These are phyloP conservation scores for Pulveroboletus sp. DNA, from an alignment of 768 basidiomycete species.

Conservation along the genomic window DNA sequence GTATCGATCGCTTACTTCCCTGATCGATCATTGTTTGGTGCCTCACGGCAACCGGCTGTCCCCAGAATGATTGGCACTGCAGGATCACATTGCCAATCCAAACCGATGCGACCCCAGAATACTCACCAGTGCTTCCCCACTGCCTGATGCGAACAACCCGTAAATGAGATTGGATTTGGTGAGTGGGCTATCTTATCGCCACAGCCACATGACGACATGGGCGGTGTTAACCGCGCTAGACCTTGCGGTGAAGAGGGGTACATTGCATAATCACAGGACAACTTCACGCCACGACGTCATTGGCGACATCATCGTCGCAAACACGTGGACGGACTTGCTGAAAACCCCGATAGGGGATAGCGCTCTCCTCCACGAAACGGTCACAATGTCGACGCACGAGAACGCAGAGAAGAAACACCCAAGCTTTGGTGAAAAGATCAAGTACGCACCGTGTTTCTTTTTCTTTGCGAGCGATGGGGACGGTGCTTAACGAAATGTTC, in stretches of 20 bases:
- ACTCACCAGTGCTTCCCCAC: not conserved
- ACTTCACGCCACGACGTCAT: slow-evolving; percentile 20
- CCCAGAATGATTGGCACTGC: not conserved
- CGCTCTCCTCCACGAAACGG: not conserved
- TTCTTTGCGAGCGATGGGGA: not conserved
- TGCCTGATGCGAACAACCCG: too few relatives aligned
- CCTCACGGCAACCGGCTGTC: not conserved
- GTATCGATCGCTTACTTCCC: too few relatives aligned
- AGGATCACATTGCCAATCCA: not conserved
- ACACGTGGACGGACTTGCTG: slow-evolving; percentile 3
- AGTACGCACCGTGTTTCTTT: not conserved
- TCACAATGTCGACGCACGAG: slow-evolving; percentile 2
- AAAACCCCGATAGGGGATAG: not conserved
- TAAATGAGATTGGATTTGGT: too few relatives aligned
- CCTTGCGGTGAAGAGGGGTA: not conserved
- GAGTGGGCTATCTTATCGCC: not conserved
- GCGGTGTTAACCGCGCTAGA: slow-evolving; percentile 3
- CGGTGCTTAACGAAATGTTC: not conserved
- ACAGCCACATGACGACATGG: slow-evolving; percentile 16
- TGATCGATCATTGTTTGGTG: not conserved
- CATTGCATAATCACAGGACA: slow-evolving; percentile 12
- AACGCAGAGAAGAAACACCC: not conserved
- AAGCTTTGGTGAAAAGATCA: slow-evolving; percentile 15
- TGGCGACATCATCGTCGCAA: slow-evolving; percentile 11
- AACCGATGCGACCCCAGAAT: not conserved